Percentiles rank a stretch among this genome's conserved stretches.
phyloP scores from a whole-genome alignment of 2,329 filamentous ascomycete species.

The Pseudogymnoascus sp. region DNA sequence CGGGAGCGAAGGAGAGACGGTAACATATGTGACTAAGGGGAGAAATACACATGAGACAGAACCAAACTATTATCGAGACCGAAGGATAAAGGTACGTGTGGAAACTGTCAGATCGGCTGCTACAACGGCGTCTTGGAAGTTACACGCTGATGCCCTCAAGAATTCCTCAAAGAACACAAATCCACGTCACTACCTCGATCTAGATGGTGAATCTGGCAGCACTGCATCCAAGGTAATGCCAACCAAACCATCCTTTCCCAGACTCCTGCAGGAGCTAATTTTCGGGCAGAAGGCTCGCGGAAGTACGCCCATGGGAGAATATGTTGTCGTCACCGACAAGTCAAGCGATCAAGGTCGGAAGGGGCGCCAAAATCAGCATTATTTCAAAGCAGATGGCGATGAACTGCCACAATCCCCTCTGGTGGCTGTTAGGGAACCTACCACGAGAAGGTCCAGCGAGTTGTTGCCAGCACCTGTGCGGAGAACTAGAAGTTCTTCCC shows the following conservation, averaged over 20 bases:
- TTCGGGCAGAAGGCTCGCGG: neutral
- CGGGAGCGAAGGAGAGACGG: neutral
- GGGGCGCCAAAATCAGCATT: neutral
- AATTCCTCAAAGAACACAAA: neutral
- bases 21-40: neutral
- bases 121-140: neutral
- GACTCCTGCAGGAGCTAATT: slow-evolving; percentile 1
- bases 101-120: neutral
- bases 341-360: neutral
- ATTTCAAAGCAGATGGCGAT: neutral
- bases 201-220: neutral
- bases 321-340: neutral
- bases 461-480: neutral
- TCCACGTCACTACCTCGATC: neutral
- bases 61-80: neutral
- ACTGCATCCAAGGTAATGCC: neutral
- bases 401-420: neutral
- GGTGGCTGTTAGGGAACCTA: neutral
- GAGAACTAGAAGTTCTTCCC: neutral
- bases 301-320: neutral
- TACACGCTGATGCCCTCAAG: neutral
- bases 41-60: neutral
- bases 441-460: neutral
- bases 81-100: slow-evolving; percentile 5
- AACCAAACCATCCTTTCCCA: neutral